A percentile compares a stretch with the other conserved stretches of the same genome.
phyloP scores from a whole-genome alignment of 257 asterid species.

The Henckelia pumila region DNA sequence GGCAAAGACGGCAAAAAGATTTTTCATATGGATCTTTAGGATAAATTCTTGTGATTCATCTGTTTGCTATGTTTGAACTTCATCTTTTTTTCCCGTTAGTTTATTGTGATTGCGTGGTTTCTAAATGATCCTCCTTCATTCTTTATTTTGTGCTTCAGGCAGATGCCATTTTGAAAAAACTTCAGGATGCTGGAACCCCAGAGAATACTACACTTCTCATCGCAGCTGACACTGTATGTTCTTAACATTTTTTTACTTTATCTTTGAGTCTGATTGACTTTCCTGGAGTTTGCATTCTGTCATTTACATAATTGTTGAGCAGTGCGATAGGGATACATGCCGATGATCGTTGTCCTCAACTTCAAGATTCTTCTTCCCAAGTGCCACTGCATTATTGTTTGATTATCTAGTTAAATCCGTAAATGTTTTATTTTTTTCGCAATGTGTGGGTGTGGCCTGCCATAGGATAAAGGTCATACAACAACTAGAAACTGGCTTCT shows the following conservation, averaged over 20 bases:
- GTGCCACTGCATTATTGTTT: not conserved
- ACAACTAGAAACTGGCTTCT: not conserved
- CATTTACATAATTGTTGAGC: not conserved
- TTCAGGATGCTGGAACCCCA: conserved; percentile 38
- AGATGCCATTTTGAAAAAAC: conserved; percentile 63
- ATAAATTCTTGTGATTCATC: not conserved
- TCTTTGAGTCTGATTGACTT: not conserved
- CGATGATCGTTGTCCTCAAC: not conserved
- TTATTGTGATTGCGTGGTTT: conserved; percentile 13
- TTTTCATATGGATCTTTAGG: too few relatives aligned
- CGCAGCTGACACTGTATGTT: conserved; percentile 88
- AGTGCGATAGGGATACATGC: not conserved
- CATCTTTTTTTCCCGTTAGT: conserved; percentile 13
- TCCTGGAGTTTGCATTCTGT: too few relatives aligned
- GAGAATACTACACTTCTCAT: conserved; percentile 61
- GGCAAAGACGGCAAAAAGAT: too few relatives aligned
- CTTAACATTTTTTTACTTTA: conserved; percentile 25
- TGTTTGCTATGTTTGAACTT: conserved; percentile 15
- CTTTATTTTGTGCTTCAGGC: conserved; percentile 57
- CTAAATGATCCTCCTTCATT: conserved; percentile 16
- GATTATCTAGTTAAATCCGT: not conserved
- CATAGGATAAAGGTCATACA: not conserved
- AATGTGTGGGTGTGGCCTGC: not conserved
- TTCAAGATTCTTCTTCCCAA: conserved; percentile 3
- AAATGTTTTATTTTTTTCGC: not conserved